These are phyloP conservation scores for Tuber magnatum DNA, from an alignment of 495 filamentous ascomycete species.

Conservation along the genomic window DNA sequence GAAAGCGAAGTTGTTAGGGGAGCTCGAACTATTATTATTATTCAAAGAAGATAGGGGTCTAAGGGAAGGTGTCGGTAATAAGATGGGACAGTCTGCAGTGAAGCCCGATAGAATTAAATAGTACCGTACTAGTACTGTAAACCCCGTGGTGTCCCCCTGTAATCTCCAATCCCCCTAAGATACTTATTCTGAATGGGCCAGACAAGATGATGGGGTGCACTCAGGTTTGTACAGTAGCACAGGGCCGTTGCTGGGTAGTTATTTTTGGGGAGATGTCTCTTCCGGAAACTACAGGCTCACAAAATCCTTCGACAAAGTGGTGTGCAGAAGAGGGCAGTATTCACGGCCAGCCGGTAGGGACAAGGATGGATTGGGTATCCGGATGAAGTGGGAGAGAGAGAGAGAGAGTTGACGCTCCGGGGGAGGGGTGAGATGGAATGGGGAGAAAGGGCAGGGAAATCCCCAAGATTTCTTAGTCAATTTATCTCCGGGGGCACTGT, in stretches of 20 bases:
- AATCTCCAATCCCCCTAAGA: constrained; percentile 8
- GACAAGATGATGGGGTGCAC: constrained; percentile 14
- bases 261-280: constrained; percentile 30
- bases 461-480: constrained; percentile 7
- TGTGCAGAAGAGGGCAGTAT: constrained; percentile 13
- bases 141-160: constrained; percentile 13
- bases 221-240: constrained; percentile 14
- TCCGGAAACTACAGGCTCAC: constrained; percentile 20
- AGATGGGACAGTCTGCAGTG: constrained; percentile 5
- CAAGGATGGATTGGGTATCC: constrained; percentile 19
- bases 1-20: constrained; percentile 12
- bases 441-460: background rate
- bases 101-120: constrained; percentile 5
- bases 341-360: constrained; percentile 33
- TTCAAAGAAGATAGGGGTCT: background rate
- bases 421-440: background rate
- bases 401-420: background rate
- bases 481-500: constrained; percentile 32
- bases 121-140: background rate
- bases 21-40: background rate
- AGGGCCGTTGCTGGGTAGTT: constrained; percentile 24
- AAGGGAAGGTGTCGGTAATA: constrained; percentile 11
- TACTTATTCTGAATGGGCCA: background rate
- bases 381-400: background rate
- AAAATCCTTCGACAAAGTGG: constrained; percentile 9